Percentiles rank a stretch among this genome's conserved stretches.
phyloP scores from a whole-genome alignment of 176 grass and related monocot genomes.

The Carex myosuroides region DNA sequence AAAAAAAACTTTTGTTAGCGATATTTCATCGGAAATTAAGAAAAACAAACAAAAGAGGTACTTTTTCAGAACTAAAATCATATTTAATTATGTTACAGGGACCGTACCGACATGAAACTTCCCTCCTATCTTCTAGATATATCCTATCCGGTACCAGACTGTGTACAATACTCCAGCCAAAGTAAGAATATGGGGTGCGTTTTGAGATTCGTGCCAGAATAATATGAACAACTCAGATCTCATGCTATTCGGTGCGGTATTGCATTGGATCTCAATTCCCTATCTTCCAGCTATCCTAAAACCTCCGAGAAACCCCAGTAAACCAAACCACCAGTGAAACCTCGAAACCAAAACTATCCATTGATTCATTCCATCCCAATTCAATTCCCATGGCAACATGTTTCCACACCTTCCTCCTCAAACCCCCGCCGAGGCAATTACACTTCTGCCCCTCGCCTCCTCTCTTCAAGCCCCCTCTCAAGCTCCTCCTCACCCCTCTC shows the following conservation, averaged over 20 bases:
- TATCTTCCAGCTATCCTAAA: background rate
- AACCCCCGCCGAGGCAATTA: constrained; percentile 8
- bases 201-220: too few species aligned
- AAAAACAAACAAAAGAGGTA: background rate
- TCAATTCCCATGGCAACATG: background rate
- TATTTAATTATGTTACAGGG: background rate
- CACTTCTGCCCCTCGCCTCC: background rate
- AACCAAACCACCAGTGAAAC: background rate
- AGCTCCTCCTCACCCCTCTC: constrained; percentile 29
- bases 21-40: background rate
- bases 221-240: too few species aligned
- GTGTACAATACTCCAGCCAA: too few species aligned
- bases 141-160: background rate
- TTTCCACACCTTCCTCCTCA: constrained; percentile 30
- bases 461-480: background rate
- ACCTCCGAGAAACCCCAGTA: background rate
- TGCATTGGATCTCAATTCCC: too few species aligned
- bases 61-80: background rate
- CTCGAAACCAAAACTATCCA: background rate
- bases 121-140: background rate
- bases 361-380: background rate
- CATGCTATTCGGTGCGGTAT: too few species aligned
- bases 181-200: too few species aligned
- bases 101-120: background rate
- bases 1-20: too few species aligned